Evolutionary conservation across 2,329 filamentous ascomycete species (phyloP).

Genomic region (Myriosclerotinia scirpicola): DNA sequence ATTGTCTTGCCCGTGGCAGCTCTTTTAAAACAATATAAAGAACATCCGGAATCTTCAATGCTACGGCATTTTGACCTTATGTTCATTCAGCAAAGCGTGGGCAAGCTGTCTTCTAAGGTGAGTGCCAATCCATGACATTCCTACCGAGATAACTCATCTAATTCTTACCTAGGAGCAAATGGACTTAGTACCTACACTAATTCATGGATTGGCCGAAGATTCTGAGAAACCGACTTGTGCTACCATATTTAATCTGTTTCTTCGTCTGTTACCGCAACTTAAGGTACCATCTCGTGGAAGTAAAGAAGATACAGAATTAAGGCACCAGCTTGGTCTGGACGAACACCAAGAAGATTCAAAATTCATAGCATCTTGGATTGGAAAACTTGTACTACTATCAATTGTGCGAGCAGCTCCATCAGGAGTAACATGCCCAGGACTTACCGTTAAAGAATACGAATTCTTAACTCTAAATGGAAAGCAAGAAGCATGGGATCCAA

Average conservation of each 20-base stretch:
- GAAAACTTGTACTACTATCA: constrained; percentile 72
- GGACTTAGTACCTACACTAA: constrained; percentile 68
- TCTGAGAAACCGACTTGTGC: constrained; percentile 55
- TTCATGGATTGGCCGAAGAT: constrained; percentile 65
- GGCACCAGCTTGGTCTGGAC: constrained; percentile 64
- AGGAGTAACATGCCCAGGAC: constrained; percentile 50
- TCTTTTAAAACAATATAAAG: constrained; percentile 86
- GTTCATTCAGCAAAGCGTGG: constrained; percentile 83
- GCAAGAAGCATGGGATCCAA: constrained; percentile 66
- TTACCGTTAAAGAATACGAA: constrained; percentile 63
- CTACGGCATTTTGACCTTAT: constrained; percentile 86
- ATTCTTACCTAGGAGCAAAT: constrained; percentile 56
- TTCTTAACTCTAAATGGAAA: constrained; percentile 69
- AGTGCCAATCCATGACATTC: constrained; percentile 36
- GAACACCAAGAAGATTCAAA: constrained; percentile 63
- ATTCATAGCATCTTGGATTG: constrained; percentile 74
- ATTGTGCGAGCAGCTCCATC: constrained; percentile 44
- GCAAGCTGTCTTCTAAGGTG: constrained; percentile 53
- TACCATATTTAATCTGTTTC: constrained; percentile 77
- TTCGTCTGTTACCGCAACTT: constrained; percentile 72
- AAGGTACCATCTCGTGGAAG: constrained; percentile 74
- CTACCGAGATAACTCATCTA: background rate
- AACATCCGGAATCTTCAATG: constrained; percentile 63
- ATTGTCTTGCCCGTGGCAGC: constrained; percentile 80
- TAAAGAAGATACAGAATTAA: constrained; percentile 71